Evolutionary conservation across 768 basidiomycete genomes (phyloP).

Genomic region (Collybia mongolica): DNA sequence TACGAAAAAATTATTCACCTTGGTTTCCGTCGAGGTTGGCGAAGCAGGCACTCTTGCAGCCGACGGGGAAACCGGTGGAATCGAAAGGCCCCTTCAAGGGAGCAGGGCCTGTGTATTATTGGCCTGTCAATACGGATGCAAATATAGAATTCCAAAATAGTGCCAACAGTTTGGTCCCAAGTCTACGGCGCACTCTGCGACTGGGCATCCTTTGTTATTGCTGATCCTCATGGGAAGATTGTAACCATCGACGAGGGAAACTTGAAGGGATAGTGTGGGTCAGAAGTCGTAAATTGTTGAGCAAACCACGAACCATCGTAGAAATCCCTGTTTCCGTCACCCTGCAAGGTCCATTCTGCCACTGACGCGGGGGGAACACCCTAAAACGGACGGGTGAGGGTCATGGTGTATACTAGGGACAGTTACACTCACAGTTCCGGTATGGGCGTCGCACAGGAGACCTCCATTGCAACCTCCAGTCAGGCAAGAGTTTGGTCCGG

Average conservation of each 20-base stretch:
- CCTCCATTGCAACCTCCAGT: conserved; percentile 73
- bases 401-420: neutral
- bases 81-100: conserved; percentile 47
- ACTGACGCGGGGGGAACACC: conserved; percentile 70
- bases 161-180: conserved; percentile 48
- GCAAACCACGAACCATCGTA: conserved; percentile 51
- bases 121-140: neutral
- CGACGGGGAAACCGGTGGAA: conserved; percentile 43
- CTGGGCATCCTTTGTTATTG: conserved; percentile 45
- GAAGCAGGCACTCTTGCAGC: conserved; percentile 52
- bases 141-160: neutral
- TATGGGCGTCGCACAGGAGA: conserved; percentile 48
- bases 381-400: conserved; percentile 14
- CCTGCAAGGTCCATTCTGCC: conserved; percentile 65
- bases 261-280: conserved; percentile 20
- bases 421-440: conserved; percentile 43
- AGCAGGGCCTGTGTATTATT: conserved; percentile 31
- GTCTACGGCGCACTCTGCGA: conserved; percentile 52
- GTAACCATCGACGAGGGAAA: conserved; percentile 59
- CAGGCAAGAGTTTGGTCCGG: conserved; percentile 58
- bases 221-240: conserved; percentile 55
- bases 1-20: conserved; percentile 7
- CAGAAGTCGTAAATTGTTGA: neutral
- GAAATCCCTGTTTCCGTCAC: conserved; percentile 42
- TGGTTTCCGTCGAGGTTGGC: conserved; percentile 31